phyloP scores from a whole-genome alignment of 345 rosid genomes.

The Acer negundo region DNA sequence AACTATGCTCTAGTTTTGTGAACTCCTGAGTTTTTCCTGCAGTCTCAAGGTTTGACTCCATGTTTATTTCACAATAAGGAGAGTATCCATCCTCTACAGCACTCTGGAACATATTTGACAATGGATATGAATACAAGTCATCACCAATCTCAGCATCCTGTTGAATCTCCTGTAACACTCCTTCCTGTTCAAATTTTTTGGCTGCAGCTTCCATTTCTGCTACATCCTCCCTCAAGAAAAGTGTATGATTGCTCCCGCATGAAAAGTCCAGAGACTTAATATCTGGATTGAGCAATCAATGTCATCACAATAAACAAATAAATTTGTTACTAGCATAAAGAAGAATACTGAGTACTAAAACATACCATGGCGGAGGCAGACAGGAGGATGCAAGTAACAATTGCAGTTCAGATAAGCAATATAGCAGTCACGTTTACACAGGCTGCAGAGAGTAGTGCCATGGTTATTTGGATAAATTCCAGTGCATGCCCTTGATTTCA shows the following conservation, averaged over 20 bases:
- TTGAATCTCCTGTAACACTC: slow-evolving; percentile 39
- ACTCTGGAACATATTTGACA: slow-evolving; percentile 35
- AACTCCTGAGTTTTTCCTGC: slow-evolving; percentile 10
- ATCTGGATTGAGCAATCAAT: slow-evolving; percentile 44
- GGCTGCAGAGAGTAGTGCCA: slow-evolving; percentile 77
- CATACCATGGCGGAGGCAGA: slow-evolving; percentile 92
- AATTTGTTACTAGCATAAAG: neutral
- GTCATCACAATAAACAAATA: slow-evolving; percentile 18
- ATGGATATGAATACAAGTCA: slow-evolving; percentile 55
- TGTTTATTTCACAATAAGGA: slow-evolving; percentile 67
- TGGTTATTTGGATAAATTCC: slow-evolving; percentile 49
- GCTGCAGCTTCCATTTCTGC: slow-evolving; percentile 85
- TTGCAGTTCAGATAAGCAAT: slow-evolving; percentile 75
- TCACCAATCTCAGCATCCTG: slow-evolving; percentile 41
- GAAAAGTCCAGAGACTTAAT: slow-evolving; percentile 57
- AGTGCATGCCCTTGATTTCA: slow-evolving; percentile 67
- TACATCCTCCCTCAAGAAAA: slow-evolving; percentile 78
- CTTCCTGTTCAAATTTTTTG: slow-evolving; percentile 68
- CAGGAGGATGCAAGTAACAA: slow-evolving; percentile 59
- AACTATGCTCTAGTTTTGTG: slow-evolving; percentile 15
- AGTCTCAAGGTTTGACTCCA: slow-evolving; percentile 30
- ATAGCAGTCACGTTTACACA: slow-evolving; percentile 95
- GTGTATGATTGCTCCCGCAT: slow-evolving; percentile 63
- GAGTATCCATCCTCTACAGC: slow-evolving; percentile 56
- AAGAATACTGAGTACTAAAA: slow-evolving; percentile 15